Evolutionary conservation across 495 filamentous ascomycete genomes (phyloP).

Genomic region (Hypoxylon subgilvum): DNA sequence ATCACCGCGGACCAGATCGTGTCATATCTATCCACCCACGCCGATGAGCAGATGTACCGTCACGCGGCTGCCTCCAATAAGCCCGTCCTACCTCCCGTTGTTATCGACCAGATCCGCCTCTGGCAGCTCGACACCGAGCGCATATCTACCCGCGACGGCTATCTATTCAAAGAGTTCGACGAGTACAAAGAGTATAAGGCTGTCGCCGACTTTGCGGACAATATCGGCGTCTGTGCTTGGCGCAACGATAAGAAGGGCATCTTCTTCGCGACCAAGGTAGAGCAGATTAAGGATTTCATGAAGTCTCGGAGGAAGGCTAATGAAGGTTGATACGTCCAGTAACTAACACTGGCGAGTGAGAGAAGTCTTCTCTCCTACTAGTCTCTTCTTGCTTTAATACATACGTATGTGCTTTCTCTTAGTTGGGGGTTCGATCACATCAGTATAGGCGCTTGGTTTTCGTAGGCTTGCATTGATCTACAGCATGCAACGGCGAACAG

Average conservation of each 20-base stretch:
- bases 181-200: conserved; percentile 76
- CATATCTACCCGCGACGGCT: conserved; percentile 80
- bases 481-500: too few species aligned
- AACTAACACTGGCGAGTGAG: too few species aligned
- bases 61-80: conserved; percentile 58
- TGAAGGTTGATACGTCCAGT: too few species aligned
- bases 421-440: too few species aligned
- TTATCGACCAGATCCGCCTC: conserved; percentile 94
- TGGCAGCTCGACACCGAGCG: conserved; percentile 98
- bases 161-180: conserved; percentile 87
- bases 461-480: too few species aligned
- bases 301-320: conserved; percentile 63
- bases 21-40: conserved; percentile 82
- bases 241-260: conserved; percentile 75
- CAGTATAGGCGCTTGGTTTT: too few species aligned
- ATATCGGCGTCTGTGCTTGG: conserved; percentile 91
- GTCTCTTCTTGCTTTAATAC: background rate
- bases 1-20: conserved; percentile 97
- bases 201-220: conserved; percentile 78
- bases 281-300: conserved; percentile 82
- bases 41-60: conserved; percentile 88
- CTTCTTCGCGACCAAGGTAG: conserved; percentile 86
- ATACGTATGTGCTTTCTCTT: too few species aligned
- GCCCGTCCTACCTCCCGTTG: conserved; percentile 86
- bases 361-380: background rate